Percentiles rank a stretch among this genome's conserved stretches.
phyloP scores from a whole-genome alignment of 495 filamentous ascomycete genomes.

The Xylaria palmicola region DNA sequence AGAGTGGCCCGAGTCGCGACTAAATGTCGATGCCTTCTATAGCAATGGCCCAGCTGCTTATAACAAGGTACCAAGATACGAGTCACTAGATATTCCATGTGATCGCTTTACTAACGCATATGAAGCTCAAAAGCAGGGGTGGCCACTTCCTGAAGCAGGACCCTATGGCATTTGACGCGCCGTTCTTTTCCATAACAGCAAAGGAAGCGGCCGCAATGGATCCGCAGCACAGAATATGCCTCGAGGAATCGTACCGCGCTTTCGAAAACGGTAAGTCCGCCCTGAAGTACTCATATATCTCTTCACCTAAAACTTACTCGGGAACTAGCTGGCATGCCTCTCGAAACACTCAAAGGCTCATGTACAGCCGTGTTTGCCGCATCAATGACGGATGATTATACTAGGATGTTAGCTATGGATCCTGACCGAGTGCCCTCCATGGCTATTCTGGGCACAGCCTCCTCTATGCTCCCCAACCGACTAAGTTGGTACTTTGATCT shows the following conservation, averaged over 20 bases:
- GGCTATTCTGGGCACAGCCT: conserved; percentile 31
- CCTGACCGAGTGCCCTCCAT: conserved; percentile 25
- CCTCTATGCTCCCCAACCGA: conserved; percentile 52
- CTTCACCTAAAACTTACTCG: too few relatives aligned
- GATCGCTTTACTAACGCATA: too few relatives aligned
- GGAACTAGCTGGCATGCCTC: conserved; percentile 27
- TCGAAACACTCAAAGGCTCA: conserved; percentile 21
- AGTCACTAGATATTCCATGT: too few relatives aligned
- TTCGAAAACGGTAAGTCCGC: conserved; percentile 33
- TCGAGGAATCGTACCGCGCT: conserved; percentile 54
- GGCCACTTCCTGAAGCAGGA: conserved; percentile 44
- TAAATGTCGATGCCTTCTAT: conserved; percentile 21
- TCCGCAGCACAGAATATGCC: conserved; percentile 33
- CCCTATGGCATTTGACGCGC: conserved; percentile 44
- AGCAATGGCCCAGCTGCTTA: background rate
- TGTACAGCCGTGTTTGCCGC: conserved; percentile 30
- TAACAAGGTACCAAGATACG: too few relatives aligned
- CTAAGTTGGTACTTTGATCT: conserved; percentile 49
- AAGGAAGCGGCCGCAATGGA: conserved; percentile 49
- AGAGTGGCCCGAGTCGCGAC: conserved; percentile 31
- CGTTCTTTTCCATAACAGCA: conserved; percentile 59
- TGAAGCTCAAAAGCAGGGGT: conserved; percentile 13
- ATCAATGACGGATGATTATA: conserved; percentile 34
- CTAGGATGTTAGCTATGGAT: conserved; percentile 26
- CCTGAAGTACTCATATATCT: too few relatives aligned